Percentiles rank a stretch among this genome's conserved stretches.
Evolutionary conservation across 768 basidiomycete species (phyloP).

Genomic region (Pleurotus sapidus): DNA sequence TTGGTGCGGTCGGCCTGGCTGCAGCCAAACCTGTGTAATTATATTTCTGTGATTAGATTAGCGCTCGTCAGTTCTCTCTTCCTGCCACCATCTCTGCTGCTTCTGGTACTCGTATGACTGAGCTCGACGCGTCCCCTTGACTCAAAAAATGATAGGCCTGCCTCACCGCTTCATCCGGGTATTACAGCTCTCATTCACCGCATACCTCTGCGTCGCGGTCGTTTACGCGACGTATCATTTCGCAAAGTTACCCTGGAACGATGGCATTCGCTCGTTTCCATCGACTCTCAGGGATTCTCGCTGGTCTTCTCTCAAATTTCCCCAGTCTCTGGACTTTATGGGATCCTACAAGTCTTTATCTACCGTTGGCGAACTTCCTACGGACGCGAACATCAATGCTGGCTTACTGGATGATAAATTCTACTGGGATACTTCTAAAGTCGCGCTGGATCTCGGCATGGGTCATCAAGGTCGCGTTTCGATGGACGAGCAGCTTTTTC

Average conservation of each 20-base stretch:
- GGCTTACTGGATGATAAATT: constrained; percentile 14
- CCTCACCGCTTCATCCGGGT: constrained; percentile 16
- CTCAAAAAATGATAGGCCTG: background rate
- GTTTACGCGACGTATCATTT: constrained; percentile 42
- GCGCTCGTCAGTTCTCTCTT: too few relatives aligned
- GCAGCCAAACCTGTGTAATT: constrained; percentile 13
- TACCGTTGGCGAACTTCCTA: constrained; percentile 6
- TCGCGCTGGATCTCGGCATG: constrained; percentile 30
- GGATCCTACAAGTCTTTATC: constrained; percentile 11
- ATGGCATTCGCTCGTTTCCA: constrained; percentile 23
- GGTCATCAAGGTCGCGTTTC: constrained; percentile 27
- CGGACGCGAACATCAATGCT: background rate
- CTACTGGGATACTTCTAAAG: constrained; percentile 30
- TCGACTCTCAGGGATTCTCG: constrained; percentile 10
- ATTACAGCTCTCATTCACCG: constrained; percentile 23
- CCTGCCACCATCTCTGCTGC: too few relatives aligned
- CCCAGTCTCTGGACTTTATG: constrained; percentile 11
- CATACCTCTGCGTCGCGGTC: constrained; percentile 37
- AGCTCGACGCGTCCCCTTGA: too few relatives aligned
- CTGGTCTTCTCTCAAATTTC: constrained; percentile 14
- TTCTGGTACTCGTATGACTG: too few relatives aligned
- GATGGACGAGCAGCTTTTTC: constrained; percentile 48
- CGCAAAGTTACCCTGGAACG: constrained; percentile 29
- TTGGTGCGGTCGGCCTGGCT: constrained; percentile 61
- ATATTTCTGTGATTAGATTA: background rate